Evolutionary conservation across 306 rosid species (phyloP).

Genomic region (Hippophae tibetana): DNA sequence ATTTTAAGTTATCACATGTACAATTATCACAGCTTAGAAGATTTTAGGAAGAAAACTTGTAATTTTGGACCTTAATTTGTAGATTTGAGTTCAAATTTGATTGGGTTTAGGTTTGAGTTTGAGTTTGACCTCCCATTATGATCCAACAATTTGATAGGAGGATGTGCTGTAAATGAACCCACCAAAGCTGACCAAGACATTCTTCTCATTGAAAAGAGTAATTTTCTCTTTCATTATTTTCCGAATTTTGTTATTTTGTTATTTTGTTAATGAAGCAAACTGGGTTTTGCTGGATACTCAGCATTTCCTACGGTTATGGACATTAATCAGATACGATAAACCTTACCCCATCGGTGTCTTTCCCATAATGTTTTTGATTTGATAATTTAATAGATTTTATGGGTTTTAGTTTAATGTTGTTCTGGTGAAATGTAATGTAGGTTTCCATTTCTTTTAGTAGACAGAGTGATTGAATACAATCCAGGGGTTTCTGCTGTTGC

Average conservation of each 20-base stretch:
- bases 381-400: neutral
- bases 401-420: neutral
- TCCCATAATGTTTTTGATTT: neutral
- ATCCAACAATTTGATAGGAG: too few species aligned
- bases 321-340: slow-evolving; percentile 70
- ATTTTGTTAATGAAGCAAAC: neutral
- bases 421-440: slow-evolving; percentile 18
- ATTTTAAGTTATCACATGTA: too few species aligned
- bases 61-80: too few species aligned
- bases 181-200: too few species aligned
- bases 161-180: too few species aligned
- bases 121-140: too few species aligned
- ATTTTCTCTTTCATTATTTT: neutral
- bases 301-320: slow-evolving; percentile 85
- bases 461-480: slow-evolving; percentile 56
- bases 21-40: too few species aligned
- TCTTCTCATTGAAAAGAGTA: too few species aligned
- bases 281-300: slow-evolving; percentile 44
- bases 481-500: slow-evolving; percentile 43
- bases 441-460: slow-evolving; percentile 91
- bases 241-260: neutral
- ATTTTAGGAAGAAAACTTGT: too few species aligned
- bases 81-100: too few species aligned
- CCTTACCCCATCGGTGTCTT: slow-evolving; percentile 71
- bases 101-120: too few species aligned